Percentiles rank a stretch among this genome's conserved stretches.
These are phyloP conservation scores for Chlamydomonas sp. DNA, from an alignment of 139 green algal genomes.

Conservation along the genomic window DNA sequence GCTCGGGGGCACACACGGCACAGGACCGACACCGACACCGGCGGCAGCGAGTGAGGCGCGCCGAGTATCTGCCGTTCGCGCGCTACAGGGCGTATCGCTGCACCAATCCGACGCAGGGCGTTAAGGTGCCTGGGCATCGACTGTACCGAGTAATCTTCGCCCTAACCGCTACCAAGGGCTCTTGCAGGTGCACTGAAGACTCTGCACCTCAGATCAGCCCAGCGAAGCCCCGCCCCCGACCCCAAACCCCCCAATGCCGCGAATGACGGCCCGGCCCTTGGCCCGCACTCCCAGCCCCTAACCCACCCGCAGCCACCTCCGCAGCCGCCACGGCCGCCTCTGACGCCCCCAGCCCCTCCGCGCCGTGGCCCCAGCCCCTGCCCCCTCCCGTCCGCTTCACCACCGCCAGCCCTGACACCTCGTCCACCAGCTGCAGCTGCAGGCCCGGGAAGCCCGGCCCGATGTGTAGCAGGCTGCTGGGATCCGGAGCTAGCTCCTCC, in stretches of 20 bases:
- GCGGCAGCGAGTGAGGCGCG: too few species aligned
- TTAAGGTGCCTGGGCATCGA: too few species aligned
- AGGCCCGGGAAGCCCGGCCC: background rate
- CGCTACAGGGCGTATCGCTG: background rate
- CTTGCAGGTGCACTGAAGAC: too few species aligned
- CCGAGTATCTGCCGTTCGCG: background rate
- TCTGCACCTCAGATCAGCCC: too few species aligned
- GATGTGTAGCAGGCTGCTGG: background rate
- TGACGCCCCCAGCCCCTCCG: background rate
- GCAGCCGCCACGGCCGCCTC: conserved; percentile 22
- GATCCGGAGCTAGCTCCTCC: background rate
- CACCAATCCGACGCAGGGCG: too few species aligned
- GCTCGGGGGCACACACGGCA: background rate
- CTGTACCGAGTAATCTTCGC: too few species aligned
- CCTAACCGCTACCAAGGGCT: too few species aligned
- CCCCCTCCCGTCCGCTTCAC: background rate
- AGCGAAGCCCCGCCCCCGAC: too few species aligned
- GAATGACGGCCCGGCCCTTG: background rate
- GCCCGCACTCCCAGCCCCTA: background rate
- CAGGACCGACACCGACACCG: too few species aligned
- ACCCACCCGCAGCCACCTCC: conserved; percentile 29
- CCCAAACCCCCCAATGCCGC: background rate
- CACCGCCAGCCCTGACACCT: background rate
- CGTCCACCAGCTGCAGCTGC: conserved; percentile 10
- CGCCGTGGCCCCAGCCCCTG: background rate